Base-by-base conservation (phyloP, 768 basidiomycete species). In the Collybiopsis confluens region DNA sequence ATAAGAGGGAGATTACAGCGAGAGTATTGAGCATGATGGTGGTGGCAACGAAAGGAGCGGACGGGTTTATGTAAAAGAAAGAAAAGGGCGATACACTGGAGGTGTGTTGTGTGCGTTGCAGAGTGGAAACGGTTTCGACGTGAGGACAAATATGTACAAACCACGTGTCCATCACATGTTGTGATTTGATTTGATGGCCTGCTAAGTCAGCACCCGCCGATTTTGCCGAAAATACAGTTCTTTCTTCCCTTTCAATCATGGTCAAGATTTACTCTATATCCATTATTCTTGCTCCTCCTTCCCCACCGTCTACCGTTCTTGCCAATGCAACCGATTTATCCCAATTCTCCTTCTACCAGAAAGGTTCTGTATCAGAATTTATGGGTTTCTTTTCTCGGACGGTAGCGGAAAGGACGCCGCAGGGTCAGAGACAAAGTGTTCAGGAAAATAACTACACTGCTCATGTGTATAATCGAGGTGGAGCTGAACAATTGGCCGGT, bases 361-460 rank as follows among this genome's bases (percentile, higher is more conserved):
- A 81, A 57, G 86, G 91, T 44, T 85, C 88, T 16, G 84, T 96
- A 48, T 82, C 76, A 48, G 96, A 98, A 73, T 98, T 98, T 71
- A 81, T 98, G 83, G 79, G 82, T 23, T 98, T 98, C 79, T 88
- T 97, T 69, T 83, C 88, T 43, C 92, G 86, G 79, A 98, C 94
- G 1, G 92, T 98, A 28, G 85, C 84, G 36, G 92, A 95, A 62
- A 79, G 94, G 42, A 98, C 95, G 15, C 75, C 79, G 5, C 83
- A 85, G 56, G 93, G 92, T 16, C 90, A 94, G 69, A 81, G 97
- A 45, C 92, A 96, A 74, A 94, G 89, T 50, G 85, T 98, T 10
- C 88, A 95, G 67, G 96, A 98, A 75, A 92, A 94, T 67, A 85
- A 79, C 56, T 92, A 98, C 68, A 88, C 84, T 15, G 94, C 92